These are phyloP conservation scores for Apostasia ramifera DNA, from an alignment of 106 monocot genomes.

Conservation along the genomic window DNA sequence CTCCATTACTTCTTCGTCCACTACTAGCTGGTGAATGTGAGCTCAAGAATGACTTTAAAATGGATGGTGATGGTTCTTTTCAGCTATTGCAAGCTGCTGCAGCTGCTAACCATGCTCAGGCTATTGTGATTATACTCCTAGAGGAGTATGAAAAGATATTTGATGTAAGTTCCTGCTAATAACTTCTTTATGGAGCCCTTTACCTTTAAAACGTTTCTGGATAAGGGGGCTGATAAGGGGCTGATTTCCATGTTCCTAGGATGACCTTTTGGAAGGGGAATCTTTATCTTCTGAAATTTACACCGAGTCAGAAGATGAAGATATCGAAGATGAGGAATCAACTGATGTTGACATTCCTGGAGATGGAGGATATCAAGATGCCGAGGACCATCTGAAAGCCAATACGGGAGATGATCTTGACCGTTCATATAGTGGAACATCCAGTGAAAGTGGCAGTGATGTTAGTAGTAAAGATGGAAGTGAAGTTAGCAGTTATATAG, in stretches of 20 bases:
- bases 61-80: conserved; percentile 79
- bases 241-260: conserved; percentile 12
- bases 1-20: conserved; percentile 90
- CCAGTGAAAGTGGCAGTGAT: conserved; percentile 15
- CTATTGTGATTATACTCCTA: conserved; percentile 77
- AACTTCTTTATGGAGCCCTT: conserved; percentile 1
- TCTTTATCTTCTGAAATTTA: conserved; percentile 52
- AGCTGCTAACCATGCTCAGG: conserved; percentile 97
- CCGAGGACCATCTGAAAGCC: conserved; percentile 22
- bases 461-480: not conserved
- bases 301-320: conserved; percentile 59
- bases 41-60: conserved; percentile 62
- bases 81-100: conserved; percentile 96
- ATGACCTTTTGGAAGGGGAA: conserved; percentile 28
- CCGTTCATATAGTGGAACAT: conserved; percentile 18
- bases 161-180: conserved; percentile 43
- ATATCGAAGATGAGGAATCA: conserved; percentile 37
- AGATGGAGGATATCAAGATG: conserved; percentile 38
- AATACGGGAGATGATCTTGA: conserved; percentile 34
- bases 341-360: conserved; percentile 38
- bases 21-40: conserved; percentile 94
- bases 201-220: not conserved
- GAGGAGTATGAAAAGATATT: conserved; percentile 86
- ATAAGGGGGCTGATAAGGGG: conserved; percentile 1
- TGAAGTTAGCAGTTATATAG: not conserved